phyloP scores from a whole-genome alignment of 768 basidiomycete genomes.

The Boletus reticulatus region DNA sequence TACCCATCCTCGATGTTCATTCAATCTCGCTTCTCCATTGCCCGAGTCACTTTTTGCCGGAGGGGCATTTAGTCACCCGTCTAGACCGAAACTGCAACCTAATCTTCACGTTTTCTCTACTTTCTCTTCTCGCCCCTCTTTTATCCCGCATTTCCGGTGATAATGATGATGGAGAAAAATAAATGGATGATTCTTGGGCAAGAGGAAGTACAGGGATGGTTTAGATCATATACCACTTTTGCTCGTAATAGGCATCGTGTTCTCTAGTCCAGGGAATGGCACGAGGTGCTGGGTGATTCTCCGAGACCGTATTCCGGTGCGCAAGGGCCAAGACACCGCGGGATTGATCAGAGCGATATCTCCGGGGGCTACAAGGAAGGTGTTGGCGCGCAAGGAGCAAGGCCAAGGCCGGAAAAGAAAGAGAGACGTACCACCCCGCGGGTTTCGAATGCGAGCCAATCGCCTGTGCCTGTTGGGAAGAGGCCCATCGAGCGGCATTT shows the following conservation, averaged over 20 bases:
- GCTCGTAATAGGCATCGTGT: slow-evolving; percentile 19
- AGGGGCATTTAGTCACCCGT: slow-evolving; percentile 22
- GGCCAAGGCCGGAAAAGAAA: neutral
- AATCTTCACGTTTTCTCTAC: slow-evolving; percentile 17
- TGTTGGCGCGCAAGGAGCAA: neutral
- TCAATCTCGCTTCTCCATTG: slow-evolving; percentile 19
- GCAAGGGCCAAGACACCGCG: neutral
- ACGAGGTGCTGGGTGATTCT: slow-evolving; percentile 16
- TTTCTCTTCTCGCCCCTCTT: neutral
- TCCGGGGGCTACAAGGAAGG: slow-evolving; percentile 40
- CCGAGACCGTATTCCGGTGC: neutral
- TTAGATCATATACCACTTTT: slow-evolving; percentile 18
- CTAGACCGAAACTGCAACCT: slow-evolving; percentile 25
- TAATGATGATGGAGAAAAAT: slow-evolving; percentile 5
- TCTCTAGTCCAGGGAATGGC: slow-evolving; percentile 10
- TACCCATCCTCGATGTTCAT: slow-evolving; percentile 25
- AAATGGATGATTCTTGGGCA: slow-evolving; percentile 19
- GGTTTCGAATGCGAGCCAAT: slow-evolving; percentile 94
- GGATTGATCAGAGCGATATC: slow-evolving; percentile 36
- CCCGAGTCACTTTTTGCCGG: slow-evolving; percentile 24
- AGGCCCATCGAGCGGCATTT: slow-evolving; percentile 94
- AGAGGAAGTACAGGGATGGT: slow-evolving; percentile 18
- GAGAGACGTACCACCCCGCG: slow-evolving; percentile 51
- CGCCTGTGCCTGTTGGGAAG: slow-evolving; percentile 85
- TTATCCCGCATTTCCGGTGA: slow-evolving; percentile 8